These are phyloP conservation scores for Vaccinium darrowii DNA, from an alignment of 148 eudicot species.

Conservation along the genomic window DNA sequence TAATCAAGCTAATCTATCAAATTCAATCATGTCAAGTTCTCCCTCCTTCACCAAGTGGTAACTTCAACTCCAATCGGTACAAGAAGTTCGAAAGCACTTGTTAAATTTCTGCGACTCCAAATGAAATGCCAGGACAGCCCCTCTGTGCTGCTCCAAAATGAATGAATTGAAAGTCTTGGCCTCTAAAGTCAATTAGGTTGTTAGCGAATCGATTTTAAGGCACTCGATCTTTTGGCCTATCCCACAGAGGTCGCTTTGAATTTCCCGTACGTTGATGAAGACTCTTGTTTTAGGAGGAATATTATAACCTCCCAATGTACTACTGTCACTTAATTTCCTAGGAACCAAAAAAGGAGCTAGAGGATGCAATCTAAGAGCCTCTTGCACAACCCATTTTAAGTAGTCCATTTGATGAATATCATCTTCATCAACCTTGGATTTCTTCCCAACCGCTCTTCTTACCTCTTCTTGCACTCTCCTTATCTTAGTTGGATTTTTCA, in stretches of 20 bases:
- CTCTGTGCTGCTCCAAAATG: conserved; percentile 40
- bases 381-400: conserved; percentile 21
- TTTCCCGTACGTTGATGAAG: conserved; percentile 31
- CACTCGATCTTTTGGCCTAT: conserved; percentile 27
- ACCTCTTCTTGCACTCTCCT: conserved; percentile 16
- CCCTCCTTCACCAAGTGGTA: background rate
- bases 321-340: background rate
- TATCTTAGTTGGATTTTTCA: conserved; percentile 9
- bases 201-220: conserved; percentile 29
- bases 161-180: conserved; percentile 31
- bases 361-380: conserved; percentile 18
- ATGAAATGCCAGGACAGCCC: conserved; percentile 34
- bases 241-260: conserved; percentile 39
- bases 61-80: background rate
- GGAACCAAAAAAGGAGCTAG: conserved; percentile 7
- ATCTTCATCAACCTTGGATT: background rate
- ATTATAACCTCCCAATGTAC: conserved; percentile 22
- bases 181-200: conserved; percentile 24
- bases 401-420: conserved; percentile 12
- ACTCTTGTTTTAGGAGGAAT: conserved; percentile 30
- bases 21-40: too few relatives aligned
- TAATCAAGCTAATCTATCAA: too few relatives aligned
- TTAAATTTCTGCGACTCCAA: background rate
- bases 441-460: conserved; percentile 7
- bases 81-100: conserved; percentile 7